A percentile compares a stretch with the other conserved stretches of the same genome.
phyloP scores from a whole-genome alignment of 2,329 filamentous ascomycete genomes.

The Pseudocercospora crystallina region DNA sequence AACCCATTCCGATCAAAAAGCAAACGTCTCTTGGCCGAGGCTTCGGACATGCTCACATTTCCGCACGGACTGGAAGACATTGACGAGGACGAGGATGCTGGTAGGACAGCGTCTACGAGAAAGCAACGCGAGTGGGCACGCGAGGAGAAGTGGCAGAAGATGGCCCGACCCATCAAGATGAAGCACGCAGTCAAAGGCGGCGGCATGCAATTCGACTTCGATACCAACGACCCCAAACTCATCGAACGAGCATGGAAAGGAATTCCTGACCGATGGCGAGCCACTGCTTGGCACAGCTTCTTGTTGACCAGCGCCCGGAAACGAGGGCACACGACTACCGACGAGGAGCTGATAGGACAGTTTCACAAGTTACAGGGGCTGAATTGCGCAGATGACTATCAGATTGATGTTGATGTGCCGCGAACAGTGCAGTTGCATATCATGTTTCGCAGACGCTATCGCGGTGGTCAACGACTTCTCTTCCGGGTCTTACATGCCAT shows the following conservation, averaged over 20 bases:
- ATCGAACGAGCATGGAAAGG: constrained; percentile 96
- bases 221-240: constrained; percentile 73
- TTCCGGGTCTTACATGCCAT: constrained; percentile 92
- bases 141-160: constrained; percentile 67
- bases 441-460: constrained; percentile 91
- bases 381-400: constrained; percentile 84
- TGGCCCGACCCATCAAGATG: constrained; percentile 53
- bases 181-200: constrained; percentile 44
- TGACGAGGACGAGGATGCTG: constrained; percentile 47
- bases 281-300: constrained; percentile 93
- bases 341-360: constrained; percentile 67
- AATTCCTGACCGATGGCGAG: constrained; percentile 92
- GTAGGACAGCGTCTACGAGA: constrained; percentile 48
- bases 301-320: constrained; percentile 72
- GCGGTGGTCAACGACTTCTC: constrained; percentile 84
- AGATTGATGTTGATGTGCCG: constrained; percentile 96
- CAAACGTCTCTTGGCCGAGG: constrained; percentile 58
- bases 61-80: constrained; percentile 54
- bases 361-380: constrained; percentile 73
- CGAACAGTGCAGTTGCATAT: constrained; percentile 93
- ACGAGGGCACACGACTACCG: constrained; percentile 58
- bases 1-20: constrained; percentile 52
- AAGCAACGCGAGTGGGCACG: constrained; percentile 61
- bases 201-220: constrained; percentile 74
- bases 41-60: constrained; percentile 64